Evolutionary conservation across 352 stramenopile species (phyloP), one percentile per base, ranked within the genome.

Genomic region (Pythium sukuiense): DNA sequence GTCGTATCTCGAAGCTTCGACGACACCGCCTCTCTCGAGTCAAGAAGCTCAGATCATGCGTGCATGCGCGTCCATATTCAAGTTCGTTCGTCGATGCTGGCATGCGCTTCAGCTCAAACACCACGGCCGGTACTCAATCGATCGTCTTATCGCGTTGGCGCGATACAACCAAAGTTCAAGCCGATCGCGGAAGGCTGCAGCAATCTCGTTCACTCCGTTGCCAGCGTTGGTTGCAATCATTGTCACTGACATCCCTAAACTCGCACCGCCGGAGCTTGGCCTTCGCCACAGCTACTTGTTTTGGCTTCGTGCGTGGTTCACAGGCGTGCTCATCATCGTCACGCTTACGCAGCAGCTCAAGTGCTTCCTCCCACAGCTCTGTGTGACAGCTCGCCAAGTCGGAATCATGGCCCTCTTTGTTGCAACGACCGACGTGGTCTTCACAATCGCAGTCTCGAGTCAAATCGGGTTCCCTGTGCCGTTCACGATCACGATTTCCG

Each of bases 381-480:
- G 48, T 7, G 30, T 55, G 7, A 32, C 48, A 18, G 18, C 48
- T 14, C 20, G 48, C 24, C 24, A 55, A n/a, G 30, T 55, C 48
- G 48, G 13, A 5, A n/a, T 7, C 24, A 35, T 32, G 6, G 30
- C 30, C 8, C 24, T 55, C 20, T 55, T 55, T 6, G 24, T 35
- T 35, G 48, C 48, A 9, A 32, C 48, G 12, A 33, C 24, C 26
- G 12, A 27, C 6, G n/a, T 32, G 24, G 18, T 18, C 6, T n/a
- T 30, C 24, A 35, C 48, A 11, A 35, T 55, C 20, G 26, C 30
- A 27, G 13, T 55, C 12, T 14, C 48, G 24, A 55, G 4, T 32
- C 13, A 55, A n/a, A 35, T 33, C 27, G 50, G 50, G 26, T 57
- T 57, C 24, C 50, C 50, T 3, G 50, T 57, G n/a, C 50, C 50